phyloP scores from a whole-genome alignment of 2,329 filamentous ascomycete species.

The Penicillium sp. region DNA sequence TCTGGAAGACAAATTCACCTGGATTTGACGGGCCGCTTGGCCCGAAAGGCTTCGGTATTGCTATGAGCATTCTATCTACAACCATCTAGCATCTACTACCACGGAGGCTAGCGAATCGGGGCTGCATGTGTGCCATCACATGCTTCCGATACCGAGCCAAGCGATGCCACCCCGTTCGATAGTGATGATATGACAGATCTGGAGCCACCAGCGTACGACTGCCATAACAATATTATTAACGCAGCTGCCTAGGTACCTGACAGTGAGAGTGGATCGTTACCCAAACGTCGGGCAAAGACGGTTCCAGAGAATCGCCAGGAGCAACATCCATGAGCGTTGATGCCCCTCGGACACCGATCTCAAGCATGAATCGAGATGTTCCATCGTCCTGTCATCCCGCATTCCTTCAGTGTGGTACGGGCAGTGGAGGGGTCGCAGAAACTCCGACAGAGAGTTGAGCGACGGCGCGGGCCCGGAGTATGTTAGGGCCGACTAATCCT shows the following conservation, averaged over 20 bases:
- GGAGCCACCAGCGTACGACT: too few relatives aligned
- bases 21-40: neutral
- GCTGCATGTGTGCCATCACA: too few relatives aligned
- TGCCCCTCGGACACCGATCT: neutral
- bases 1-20: too few relatives aligned
- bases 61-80: neutral
- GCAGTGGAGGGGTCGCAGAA: neutral
- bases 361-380: neutral
- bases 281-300: neutral
- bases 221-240: too few relatives aligned
- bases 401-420: too few relatives aligned
- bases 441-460: neutral
- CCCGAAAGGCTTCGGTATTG: neutral
- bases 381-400: neutral
- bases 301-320: neutral
- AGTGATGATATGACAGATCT: neutral
- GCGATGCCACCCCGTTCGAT: too few relatives aligned
- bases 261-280: too few relatives aligned
- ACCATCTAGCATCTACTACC: too few relatives aligned
- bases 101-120: too few relatives aligned
- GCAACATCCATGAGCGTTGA: neutral
- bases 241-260: too few relatives aligned
- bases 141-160: neutral
- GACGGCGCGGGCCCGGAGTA: neutral
- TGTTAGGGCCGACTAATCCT: neutral